These are phyloP conservation scores for Pisolithus tinctorius DNA, from an alignment of 768 basidiomycete species.

Conservation along the genomic window DNA sequence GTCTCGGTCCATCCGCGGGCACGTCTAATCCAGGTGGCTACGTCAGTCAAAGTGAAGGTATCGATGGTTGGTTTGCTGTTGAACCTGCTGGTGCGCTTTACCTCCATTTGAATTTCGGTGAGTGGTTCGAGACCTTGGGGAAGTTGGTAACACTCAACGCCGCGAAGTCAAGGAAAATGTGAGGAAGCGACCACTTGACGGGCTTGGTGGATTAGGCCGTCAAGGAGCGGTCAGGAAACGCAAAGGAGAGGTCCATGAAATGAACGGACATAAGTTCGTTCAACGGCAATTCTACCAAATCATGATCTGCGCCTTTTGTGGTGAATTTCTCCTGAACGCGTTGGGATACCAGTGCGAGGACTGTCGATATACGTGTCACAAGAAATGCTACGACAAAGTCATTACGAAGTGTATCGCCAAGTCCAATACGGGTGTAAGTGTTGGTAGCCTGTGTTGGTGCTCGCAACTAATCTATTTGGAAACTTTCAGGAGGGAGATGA, in stretches of 20 bases:
- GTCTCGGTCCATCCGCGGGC: slow-evolving; percentile 23
- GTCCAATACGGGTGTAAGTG: slow-evolving; percentile 83
- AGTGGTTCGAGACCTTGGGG: slow-evolving; percentile 25
- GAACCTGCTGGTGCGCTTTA: slow-evolving; percentile 95
- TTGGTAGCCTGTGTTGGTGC: not conserved
- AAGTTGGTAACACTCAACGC: slow-evolving; percentile 1
- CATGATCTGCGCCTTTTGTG: slow-evolving; percentile 97
- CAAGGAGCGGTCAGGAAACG: slow-evolving; percentile 97
- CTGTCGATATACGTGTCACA: slow-evolving; percentile 98
- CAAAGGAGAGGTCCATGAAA: slow-evolving; percentile 97
- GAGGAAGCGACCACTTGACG: slow-evolving; percentile 91
- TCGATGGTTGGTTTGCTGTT: slow-evolving; percentile 96
- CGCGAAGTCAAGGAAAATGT: slow-evolving; percentile 92
- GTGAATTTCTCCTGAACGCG: slow-evolving; percentile 95
- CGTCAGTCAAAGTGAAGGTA: slow-evolving; percentile 54
- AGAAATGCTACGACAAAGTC: slow-evolving; percentile 98
- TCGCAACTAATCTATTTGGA: slow-evolving; percentile 1
- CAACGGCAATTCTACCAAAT: slow-evolving; percentile 97
- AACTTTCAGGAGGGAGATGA: slow-evolving; percentile 78
- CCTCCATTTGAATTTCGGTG: slow-evolving; percentile 87
- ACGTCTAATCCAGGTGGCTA: slow-evolving; percentile 21
- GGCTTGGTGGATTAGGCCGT: slow-evolving; percentile 86
- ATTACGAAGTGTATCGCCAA: slow-evolving; percentile 99
- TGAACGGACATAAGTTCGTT: slow-evolving; percentile 99
- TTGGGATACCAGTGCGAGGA: slow-evolving; percentile 99